These are phyloP conservation scores for Vigna angularis DNA, from an alignment of 306 rosid species.

Conservation along the genomic window DNA sequence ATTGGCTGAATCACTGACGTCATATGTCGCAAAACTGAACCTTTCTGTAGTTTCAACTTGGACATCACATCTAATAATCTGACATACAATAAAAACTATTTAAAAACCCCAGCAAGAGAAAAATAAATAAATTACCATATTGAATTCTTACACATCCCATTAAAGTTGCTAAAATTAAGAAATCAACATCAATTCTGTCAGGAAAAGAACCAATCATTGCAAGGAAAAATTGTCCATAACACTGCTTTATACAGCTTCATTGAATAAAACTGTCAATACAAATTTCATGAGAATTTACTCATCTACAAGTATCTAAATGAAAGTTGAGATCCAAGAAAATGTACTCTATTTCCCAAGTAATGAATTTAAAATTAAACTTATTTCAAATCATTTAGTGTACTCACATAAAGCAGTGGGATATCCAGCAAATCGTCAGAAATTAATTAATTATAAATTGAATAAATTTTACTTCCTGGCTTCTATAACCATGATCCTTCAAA, in stretches of 20 bases:
- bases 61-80: constrained; percentile 80
- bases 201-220: constrained; percentile 27
- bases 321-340: background rate
- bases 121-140: background rate
- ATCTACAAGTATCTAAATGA: constrained; percentile 19
- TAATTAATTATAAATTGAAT: constrained; percentile 6
- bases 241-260: constrained; percentile 8
- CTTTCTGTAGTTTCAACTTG: constrained; percentile 78
- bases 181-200: constrained; percentile 7
- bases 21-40: constrained; percentile 86
- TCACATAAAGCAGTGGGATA: constrained; percentile 6
- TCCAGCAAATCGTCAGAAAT: constrained; percentile 11
- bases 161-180: constrained; percentile 31
- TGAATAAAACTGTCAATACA: constrained; percentile 13
- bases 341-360: background rate
- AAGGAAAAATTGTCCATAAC: background rate
- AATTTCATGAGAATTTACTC: background rate
- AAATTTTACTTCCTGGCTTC: background rate
- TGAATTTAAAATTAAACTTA: background rate
- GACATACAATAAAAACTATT: constrained; percentile 44
- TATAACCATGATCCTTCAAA: constrained; percentile 7
- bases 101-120: constrained; percentile 15
- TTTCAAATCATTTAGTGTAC: constrained; percentile 9
- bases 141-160: constrained; percentile 5
- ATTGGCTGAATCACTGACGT: constrained; percentile 81